These are phyloP conservation scores for Pyrus betulifolia DNA, from an alignment of 306 rosid genomes.

Conservation along the genomic window DNA sequence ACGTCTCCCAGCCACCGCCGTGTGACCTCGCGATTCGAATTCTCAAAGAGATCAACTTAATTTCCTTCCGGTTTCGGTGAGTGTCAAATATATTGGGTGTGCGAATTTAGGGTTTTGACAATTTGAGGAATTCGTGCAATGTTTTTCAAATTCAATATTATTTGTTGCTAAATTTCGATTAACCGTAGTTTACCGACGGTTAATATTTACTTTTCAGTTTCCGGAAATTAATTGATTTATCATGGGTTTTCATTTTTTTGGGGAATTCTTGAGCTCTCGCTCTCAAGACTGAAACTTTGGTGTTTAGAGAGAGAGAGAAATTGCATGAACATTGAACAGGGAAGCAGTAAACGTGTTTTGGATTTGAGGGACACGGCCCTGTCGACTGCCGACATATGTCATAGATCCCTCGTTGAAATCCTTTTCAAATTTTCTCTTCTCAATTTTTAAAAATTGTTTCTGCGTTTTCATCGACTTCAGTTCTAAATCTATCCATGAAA, in stretches of 20 bases:
- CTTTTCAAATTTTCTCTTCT: slow-evolving; percentile 30
- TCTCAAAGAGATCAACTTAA: neutral
- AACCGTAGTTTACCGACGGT: neutral
- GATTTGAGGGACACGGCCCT: slow-evolving; percentile 41
- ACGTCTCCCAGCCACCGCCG: neutral
- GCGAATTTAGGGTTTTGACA: slow-evolving; percentile 1
- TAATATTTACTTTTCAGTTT: neutral
- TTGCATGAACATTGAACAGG: slow-evolving; percentile 30
- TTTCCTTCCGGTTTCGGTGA: neutral
- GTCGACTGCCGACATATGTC: slow-evolving; percentile 29
- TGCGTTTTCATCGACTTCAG: slow-evolving; percentile 32
- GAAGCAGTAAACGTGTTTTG: slow-evolving; percentile 45
- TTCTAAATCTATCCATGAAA: slow-evolving; percentile 17
- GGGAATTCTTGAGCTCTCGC: neutral
- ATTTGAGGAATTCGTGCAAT: neutral
- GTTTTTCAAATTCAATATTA: neutral
- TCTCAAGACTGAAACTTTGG: neutral
- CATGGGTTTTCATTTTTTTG: neutral
- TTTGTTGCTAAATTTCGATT: neutral
- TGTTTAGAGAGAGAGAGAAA: slow-evolving; percentile 8
- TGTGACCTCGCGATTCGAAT: slow-evolving; percentile 8
- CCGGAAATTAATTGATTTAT: neutral
- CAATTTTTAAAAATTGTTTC: neutral
- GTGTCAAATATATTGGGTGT: neutral
- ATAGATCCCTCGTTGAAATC: slow-evolving; percentile 19